Conservation (phyloP, 805 yeast species). For the Lachancea sp. region DNA sequence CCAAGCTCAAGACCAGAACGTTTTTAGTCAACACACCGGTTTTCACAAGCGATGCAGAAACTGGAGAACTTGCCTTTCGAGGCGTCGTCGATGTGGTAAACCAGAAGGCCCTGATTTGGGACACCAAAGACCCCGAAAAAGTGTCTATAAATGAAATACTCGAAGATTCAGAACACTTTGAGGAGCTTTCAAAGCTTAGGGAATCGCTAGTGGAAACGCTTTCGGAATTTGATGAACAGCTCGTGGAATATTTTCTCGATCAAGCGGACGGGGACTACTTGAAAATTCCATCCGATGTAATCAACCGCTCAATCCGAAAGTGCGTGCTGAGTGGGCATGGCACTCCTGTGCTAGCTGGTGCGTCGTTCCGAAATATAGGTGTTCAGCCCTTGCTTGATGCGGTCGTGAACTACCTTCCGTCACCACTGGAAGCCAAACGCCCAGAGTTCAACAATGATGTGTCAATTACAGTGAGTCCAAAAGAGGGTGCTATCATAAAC, state of each 20-base stretch:
- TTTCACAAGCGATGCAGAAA: slow-evolving; percentile 40
- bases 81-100: slow-evolving; percentile 59
- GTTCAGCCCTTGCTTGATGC: slow-evolving; percentile 93
- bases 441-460: slow-evolving; percentile 44
- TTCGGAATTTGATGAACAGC: slow-evolving; percentile 72
- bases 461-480: slow-evolving; percentile 30
- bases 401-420: slow-evolving; percentile 68
- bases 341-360: slow-evolving; percentile 85
- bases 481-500: slow-evolving; percentile 46
- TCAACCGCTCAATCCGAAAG: slow-evolving; percentile 55
- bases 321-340: slow-evolving; percentile 54
- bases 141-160: slow-evolving; percentile 53
- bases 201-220: slow-evolving; percentile 78
- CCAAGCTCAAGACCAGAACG: slow-evolving; percentile 67
- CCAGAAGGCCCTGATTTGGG: slow-evolving; percentile 47
- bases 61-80: slow-evolving; percentile 33
- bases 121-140: slow-evolving; percentile 22
- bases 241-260: slow-evolving; percentile 74
- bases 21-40: slow-evolving; percentile 74
- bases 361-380: slow-evolving; percentile 87
- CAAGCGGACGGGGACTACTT: slow-evolving; percentile 58
- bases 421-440: slow-evolving; percentile 57
- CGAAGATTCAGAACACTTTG: slow-evolving; percentile 31
- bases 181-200: slow-evolving; percentile 51
- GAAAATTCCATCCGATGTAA: slow-evolving; percentile 47